Evolutionary conservation across 1,139 yeast species (phyloP).

Genomic region (Yamadazyma atlantica): DNA sequence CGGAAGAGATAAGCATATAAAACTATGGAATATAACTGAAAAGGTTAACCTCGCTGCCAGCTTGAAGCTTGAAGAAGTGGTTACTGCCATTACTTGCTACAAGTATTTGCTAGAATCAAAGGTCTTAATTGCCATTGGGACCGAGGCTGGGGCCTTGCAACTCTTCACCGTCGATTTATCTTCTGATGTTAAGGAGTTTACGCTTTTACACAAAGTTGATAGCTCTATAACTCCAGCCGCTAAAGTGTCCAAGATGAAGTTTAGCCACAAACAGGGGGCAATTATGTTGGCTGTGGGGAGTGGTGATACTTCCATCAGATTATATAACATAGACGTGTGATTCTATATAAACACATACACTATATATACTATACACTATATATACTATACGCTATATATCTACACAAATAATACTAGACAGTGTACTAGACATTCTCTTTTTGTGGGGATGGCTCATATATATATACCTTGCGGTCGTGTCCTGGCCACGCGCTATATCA

Average conservation of each 20-base stretch:
- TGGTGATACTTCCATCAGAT: conserved; percentile 65
- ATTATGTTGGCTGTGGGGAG: conserved; percentile 63
- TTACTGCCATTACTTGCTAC: conserved; percentile 70
- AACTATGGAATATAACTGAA: conserved; percentile 58
- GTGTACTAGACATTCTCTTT: too few species aligned
- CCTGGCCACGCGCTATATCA: not conserved
- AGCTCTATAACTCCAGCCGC: conserved; percentile 54
- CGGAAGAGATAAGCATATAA: conserved; percentile 81
- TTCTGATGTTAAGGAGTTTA: conserved; percentile 27
- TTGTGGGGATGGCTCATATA: too few species aligned
- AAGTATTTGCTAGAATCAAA: conserved; percentile 20
- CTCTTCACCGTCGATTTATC: conserved; percentile 26
- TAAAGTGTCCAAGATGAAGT: conserved; percentile 57
- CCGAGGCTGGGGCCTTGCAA: conserved; percentile 55
- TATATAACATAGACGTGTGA: conserved; percentile 32
- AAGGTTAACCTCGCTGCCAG: conserved; percentile 27
- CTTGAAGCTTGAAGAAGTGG: conserved; percentile 52
- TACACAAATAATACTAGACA: too few species aligned
- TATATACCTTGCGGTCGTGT: too few species aligned
- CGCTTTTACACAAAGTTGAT: conserved; percentile 29
- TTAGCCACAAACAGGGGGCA: conserved; percentile 36
- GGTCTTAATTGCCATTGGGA: conserved; percentile 60
- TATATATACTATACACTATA: not conserved
- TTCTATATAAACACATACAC: not conserved
- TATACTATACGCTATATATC: not conserved